A percentile compares a stretch with the other conserved stretches of the same genome.
Conservation (phyloP, 2,329 filamentous ascomycete genomes). For the Dothidotthia symphoricarpi region DNA sequence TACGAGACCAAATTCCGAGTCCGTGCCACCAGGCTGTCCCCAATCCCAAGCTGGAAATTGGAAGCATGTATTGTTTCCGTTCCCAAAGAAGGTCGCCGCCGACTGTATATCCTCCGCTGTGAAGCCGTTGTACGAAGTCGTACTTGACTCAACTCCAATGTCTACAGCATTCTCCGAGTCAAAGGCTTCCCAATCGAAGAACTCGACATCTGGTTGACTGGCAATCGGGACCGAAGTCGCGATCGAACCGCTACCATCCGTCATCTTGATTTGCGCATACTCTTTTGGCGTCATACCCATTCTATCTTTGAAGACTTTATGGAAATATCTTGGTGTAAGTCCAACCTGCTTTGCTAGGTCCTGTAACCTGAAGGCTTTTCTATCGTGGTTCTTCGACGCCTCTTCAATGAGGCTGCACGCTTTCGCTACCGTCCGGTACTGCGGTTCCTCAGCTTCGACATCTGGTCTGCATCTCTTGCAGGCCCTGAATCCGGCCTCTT, state of each 20-base stretch:
- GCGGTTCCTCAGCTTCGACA: constrained; percentile 41
- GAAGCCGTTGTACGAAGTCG: constrained; percentile 7
- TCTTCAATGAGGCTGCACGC: constrained; percentile 34
- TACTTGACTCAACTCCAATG: constrained; percentile 16
- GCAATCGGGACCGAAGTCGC: constrained; percentile 4
- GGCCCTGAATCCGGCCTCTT: constrained; percentile 52
- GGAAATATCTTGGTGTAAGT: constrained; percentile 59
- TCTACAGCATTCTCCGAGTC: constrained; percentile 30
- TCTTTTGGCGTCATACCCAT: constrained; percentile 54
- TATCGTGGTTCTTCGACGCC: constrained; percentile 18
- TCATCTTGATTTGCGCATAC: constrained; percentile 31
- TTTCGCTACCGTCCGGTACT: constrained; percentile 47
- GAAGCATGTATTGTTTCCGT: constrained; percentile 17
- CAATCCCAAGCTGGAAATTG: constrained; percentile 12
- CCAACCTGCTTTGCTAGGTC: constrained; percentile 53
- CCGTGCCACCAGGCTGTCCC: neutral
- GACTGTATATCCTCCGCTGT: constrained; percentile 8
- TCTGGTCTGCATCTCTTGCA: constrained; percentile 60
- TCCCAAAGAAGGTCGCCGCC: constrained; percentile 11
- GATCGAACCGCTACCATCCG: constrained; percentile 8
- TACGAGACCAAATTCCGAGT: neutral
- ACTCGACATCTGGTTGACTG: constrained; percentile 4
- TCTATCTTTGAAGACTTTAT: constrained; percentile 58
- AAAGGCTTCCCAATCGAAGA: constrained; percentile 20
- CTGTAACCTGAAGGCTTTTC: constrained; percentile 40